These are phyloP conservation scores for Crotalaria pallida DNA, from an alignment of 306 rosid species.

Conservation along the genomic window DNA sequence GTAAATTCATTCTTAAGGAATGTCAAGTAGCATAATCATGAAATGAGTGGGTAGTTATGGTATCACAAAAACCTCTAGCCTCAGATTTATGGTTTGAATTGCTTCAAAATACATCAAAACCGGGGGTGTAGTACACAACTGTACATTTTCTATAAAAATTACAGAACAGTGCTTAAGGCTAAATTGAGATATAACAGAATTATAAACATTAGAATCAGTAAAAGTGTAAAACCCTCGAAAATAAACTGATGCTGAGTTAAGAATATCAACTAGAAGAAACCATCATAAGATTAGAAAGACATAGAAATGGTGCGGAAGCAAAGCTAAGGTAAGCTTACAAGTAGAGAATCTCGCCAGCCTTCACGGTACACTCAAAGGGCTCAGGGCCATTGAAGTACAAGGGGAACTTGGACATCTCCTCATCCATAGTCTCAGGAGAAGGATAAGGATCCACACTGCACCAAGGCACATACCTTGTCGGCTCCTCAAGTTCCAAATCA, in stretches of 20 bases:
- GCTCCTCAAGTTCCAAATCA: conserved; percentile 56
- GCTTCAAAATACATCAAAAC: background rate
- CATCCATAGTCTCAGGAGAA: conserved; percentile 33
- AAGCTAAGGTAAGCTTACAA: conserved; percentile 39
- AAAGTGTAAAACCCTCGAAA: background rate
- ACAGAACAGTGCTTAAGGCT: background rate
- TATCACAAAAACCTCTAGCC: background rate
- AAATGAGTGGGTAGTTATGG: background rate
- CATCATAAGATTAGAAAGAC: background rate
- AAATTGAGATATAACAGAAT: background rate
- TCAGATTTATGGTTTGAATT: background rate
- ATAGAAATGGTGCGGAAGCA: background rate
- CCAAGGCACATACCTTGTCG: conserved; percentile 68
- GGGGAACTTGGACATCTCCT: conserved; percentile 47
- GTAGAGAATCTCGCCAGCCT: conserved; percentile 84
- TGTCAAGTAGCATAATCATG: background rate
- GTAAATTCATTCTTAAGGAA: background rate
- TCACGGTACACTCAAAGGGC: conserved; percentile 59
- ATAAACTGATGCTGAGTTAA: background rate
- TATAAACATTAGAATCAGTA: background rate
- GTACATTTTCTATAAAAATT: background rate
- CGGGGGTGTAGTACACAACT: background rate
- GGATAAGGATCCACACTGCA: conserved; percentile 78
- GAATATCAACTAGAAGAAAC: background rate
- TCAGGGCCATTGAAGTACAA: conserved; percentile 58